Evolutionary conservation across 805 yeast genomes (phyloP).

Genomic region (Pichia phayaonensis): DNA sequence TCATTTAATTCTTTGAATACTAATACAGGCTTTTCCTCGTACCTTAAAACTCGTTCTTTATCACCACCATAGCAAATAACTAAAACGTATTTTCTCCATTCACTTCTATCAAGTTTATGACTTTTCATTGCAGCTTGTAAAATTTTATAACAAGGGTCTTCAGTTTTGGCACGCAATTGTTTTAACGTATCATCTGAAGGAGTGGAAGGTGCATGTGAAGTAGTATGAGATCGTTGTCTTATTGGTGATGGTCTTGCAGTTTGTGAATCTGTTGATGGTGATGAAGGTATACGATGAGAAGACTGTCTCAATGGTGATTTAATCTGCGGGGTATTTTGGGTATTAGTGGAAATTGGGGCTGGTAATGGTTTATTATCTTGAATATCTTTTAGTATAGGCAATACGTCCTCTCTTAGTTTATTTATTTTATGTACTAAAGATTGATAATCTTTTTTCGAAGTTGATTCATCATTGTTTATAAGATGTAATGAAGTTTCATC

Average conservation of each 20-base stretch:
- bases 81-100: slow-evolving; percentile 83
- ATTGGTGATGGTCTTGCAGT: background rate
- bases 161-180: slow-evolving; percentile 77
- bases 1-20: slow-evolving; percentile 81
- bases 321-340: slow-evolving; percentile 1
- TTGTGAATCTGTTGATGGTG: background rate
- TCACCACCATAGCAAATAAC: slow-evolving; percentile 91
- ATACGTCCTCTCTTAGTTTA: slow-evolving; percentile 53
- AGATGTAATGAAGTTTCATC: slow-evolving; percentile 13
- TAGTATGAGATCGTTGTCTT: background rate
- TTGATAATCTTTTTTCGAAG: slow-evolving; percentile 16
- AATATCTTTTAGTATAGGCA: slow-evolving; percentile 52
- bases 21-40: slow-evolving; percentile 82
- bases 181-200: slow-evolving; percentile 56
- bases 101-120: slow-evolving; percentile 68
- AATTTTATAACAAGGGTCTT: slow-evolving; percentile 85
- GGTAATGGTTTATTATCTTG: slow-evolving; percentile 67
- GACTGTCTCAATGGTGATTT: background rate
- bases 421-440: slow-evolving; percentile 46
- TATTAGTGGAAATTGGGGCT: slow-evolving; percentile 36
- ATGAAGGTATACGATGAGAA: background rate
- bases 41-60: slow-evolving; percentile 72
- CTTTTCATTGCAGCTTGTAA: slow-evolving; percentile 83
- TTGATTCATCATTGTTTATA: background rate
- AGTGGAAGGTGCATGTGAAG: background rate